A percentile compares a stretch with the other conserved stretches of the same genome.
Conservation (phyloP, 2,329 filamentous ascomycete species). For the Teratosphaeria gauchensis region DNA sequence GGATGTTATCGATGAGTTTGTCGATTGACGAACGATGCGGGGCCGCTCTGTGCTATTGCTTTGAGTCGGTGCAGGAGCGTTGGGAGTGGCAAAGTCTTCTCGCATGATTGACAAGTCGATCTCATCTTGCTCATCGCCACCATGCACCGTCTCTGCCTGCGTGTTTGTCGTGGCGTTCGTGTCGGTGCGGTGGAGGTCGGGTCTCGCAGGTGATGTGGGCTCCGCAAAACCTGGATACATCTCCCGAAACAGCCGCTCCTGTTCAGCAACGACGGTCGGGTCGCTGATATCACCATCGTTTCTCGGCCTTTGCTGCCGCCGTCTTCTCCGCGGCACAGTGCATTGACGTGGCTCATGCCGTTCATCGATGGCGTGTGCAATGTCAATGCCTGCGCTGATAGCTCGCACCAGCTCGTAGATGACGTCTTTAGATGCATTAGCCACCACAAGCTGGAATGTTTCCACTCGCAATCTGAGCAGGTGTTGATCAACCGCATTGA, state of each 20-base stretch:
- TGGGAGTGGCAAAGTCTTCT: slow-evolving; percentile 16
- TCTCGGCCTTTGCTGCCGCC: slow-evolving; percentile 21
- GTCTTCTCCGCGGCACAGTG: slow-evolving; percentile 36
- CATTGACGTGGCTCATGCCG: slow-evolving; percentile 40
- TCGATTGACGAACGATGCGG: slow-evolving; percentile 14
- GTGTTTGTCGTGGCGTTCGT: slow-evolving; percentile 1
- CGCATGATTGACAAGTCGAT: slow-evolving; percentile 25
- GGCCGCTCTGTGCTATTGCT: slow-evolving; percentile 9
- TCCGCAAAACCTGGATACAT: slow-evolving; percentile 36
- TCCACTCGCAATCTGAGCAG: slow-evolving; percentile 65
- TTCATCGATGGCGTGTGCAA: slow-evolving; percentile 61
- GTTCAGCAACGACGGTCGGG: slow-evolving; percentile 35
- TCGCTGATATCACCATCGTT: slow-evolving; percentile 23
- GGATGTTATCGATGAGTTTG: slow-evolving; percentile 16
- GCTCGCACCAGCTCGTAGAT: slow-evolving; percentile 61
- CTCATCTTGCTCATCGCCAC: slow-evolving; percentile 24
- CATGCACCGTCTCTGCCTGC: slow-evolving; percentile 10
- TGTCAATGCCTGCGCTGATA: slow-evolving; percentile 63
- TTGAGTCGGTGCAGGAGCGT: slow-evolving; percentile 2
- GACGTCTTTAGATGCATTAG: slow-evolving; percentile 53
- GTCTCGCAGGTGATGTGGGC: slow-evolving; percentile 1
- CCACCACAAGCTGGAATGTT: slow-evolving; percentile 63
- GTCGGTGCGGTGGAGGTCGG: slow-evolving; percentile 4
- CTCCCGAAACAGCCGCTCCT: slow-evolving; percentile 38
- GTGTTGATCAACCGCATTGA: slow-evolving; percentile 41